Evolutionary conservation across 805 yeast species (phyloP).

Genomic region (Ogataea methylovora): DNA sequence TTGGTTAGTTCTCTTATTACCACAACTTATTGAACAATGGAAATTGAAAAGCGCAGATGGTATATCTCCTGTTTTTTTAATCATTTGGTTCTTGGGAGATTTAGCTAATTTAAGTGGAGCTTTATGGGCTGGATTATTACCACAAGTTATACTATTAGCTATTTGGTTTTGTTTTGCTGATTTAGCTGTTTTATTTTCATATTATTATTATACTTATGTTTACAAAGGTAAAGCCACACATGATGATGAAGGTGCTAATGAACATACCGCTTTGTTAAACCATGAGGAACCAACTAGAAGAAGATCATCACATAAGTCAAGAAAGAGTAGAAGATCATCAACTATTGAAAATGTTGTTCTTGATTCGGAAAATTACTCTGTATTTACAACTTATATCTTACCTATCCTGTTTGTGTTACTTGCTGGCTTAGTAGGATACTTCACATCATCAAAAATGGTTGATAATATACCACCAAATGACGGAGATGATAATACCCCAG

Average conservation of each 20-base stretch:
- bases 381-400: slow-evolving; percentile 42
- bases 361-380: slow-evolving; percentile 38
- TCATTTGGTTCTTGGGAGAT: slow-evolving; percentile 70
- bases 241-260: slow-evolving; percentile 8
- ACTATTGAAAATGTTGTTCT: slow-evolving; percentile 44
- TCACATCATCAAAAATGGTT: slow-evolving; percentile 32
- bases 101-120: slow-evolving; percentile 61
- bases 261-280: slow-evolving; percentile 24
- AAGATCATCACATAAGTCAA: slow-evolving; percentile 8
- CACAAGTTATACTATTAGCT: slow-evolving; percentile 64
- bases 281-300: slow-evolving; percentile 2
- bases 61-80: slow-evolving; percentile 57
- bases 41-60: slow-evolving; percentile 69
- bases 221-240: slow-evolving; percentile 25
- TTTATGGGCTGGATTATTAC: slow-evolving; percentile 60
- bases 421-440: slow-evolving; percentile 57
- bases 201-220: slow-evolving; percentile 50
- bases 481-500: slow-evolving; percentile 13
- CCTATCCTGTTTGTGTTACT: slow-evolving; percentile 56
- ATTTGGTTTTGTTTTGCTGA: slow-evolving; percentile 76
- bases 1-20: slow-evolving; percentile 70
- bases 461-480: slow-evolving; percentile 17
- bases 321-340: slow-evolving; percentile 31
- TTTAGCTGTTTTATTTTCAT: slow-evolving; percentile 48
- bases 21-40: slow-evolving; percentile 80